Evolutionary conservation across 805 yeast genomes (phyloP).

Genomic region (Zygosaccharomyces gambellarensis): DNA sequence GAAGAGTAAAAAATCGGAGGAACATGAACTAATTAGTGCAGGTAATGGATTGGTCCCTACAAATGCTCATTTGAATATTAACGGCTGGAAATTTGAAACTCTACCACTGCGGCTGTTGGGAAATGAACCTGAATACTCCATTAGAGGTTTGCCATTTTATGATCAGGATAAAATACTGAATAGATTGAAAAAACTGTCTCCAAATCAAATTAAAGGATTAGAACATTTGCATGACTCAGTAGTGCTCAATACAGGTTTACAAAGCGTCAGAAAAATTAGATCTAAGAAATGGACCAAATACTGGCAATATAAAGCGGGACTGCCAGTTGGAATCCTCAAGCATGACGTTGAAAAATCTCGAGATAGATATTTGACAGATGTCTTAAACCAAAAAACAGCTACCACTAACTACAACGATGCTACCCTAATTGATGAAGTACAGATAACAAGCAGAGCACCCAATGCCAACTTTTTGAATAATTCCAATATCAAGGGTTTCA

Average conservation of each 20-base stretch:
- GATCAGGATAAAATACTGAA: slow-evolving; percentile 25
- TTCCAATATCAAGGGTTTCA: slow-evolving; percentile 41
- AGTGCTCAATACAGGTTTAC: slow-evolving; percentile 41
- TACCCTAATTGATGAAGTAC: slow-evolving; percentile 40
- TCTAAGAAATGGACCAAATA: slow-evolving; percentile 46
- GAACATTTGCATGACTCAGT: slow-evolving; percentile 49
- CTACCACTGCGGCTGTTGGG: slow-evolving; percentile 26
- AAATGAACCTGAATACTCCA: slow-evolving; percentile 24
- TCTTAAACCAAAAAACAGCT: slow-evolving; percentile 29
- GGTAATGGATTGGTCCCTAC: slow-evolving; percentile 1
- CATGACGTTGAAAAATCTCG: slow-evolving; percentile 23
- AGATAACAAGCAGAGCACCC: slow-evolving; percentile 42
- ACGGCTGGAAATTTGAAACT: slow-evolving; percentile 34
- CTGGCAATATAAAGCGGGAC: slow-evolving; percentile 43
- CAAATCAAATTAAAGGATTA: slow-evolving; percentile 40
- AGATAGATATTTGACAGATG: slow-evolving; percentile 31
- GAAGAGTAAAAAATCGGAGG: slow-evolving; percentile 13
- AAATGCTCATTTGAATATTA: slow-evolving; percentile 20
- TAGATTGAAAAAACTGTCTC: slow-evolving; percentile 32
- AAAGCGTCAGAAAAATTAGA: slow-evolving; percentile 40
- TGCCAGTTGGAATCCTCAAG: slow-evolving; percentile 33
- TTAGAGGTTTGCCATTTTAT: slow-evolving; percentile 44
- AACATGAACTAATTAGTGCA: slow-evolving; percentile 7
- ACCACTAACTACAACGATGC: slow-evolving; percentile 36
- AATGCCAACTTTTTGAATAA: slow-evolving; percentile 46